Evolutionary conservation across 305 asterid genomes (phyloP).

Genomic region (Plantago coronopus): DNA sequence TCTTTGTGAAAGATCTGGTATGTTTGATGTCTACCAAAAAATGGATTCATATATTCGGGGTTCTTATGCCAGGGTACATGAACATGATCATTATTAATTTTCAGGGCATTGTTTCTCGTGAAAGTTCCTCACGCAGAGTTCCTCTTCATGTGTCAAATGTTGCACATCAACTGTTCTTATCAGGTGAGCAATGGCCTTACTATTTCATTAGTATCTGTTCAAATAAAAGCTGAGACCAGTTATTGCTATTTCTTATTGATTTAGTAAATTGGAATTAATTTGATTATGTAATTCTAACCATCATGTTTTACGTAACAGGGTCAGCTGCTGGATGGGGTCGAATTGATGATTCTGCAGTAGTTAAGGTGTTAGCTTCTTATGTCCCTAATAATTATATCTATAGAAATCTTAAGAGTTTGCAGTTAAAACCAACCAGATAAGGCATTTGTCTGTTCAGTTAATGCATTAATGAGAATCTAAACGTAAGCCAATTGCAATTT

Average conservation of each 20-base stretch:
- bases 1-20: conserved; percentile 98
- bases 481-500: conserved; percentile 10
- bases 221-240: not conserved
- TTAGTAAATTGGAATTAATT: too few species aligned
- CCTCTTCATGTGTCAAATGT: conserved; percentile 82
- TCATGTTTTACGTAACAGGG: conserved; percentile 47
- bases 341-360: conserved; percentile 90
- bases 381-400: conserved; percentile 10
- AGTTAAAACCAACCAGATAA: conserved; percentile 11
- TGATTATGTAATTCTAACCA: conserved; percentile 1
- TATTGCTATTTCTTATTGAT: too few species aligned
- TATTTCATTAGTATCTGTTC: not conserved
- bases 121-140: conserved; percentile 65
- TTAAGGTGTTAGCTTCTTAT: conserved; percentile 59
- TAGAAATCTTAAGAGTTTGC: conserved; percentile 6
- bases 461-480: conserved; percentile 11
- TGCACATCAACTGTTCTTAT: conserved; percentile 84
- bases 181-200: conserved; percentile 50
- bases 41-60: conserved; percentile 10
- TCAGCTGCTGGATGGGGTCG: conserved; percentile 99
- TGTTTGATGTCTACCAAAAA: conserved; percentile 26
- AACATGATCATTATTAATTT: conserved; percentile 23
- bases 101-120: conserved; percentile 96
- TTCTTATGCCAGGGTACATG: conserved; percentile 17
- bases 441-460: conserved; percentile 1